Base-by-base conservation (phyloP, 768 basidiomycete species). In the Trametes villosa region DNA sequence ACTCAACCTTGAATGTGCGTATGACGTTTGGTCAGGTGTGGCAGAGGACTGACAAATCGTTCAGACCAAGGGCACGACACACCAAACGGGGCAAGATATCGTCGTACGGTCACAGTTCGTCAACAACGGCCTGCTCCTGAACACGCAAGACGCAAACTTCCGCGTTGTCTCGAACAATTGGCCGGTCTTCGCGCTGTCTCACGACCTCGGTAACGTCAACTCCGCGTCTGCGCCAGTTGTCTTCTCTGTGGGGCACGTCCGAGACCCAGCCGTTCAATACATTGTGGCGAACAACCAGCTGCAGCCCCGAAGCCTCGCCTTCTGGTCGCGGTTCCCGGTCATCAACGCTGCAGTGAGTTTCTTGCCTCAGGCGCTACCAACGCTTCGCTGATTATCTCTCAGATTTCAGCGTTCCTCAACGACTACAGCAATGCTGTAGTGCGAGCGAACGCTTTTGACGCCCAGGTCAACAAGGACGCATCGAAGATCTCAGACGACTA, bases 111-210 rank as follows among this genome's bases (percentile, higher is more conserved):
- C 81, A 2, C 83, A 85, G 64, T 88, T 86, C 70, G 81, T 86
- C 70, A 83, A 79, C 65, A 78, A 81, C 62, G 83, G 84, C 8
- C 63, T 67, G 15, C 82, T 88, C 44, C 66, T 76, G 7, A 83
- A 86, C 66, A 79, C 81, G 0, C 75, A 77, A 41, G 85, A 87
- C 67, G 81, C 79, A 15, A 75, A 76, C 59, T 87, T 86, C 76
- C 82, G 86, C 17, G 79, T 83, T 4, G 78, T 87, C 38, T 73
- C 73, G 17, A 72, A 86, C 65, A 72, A 79, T 59, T 87, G 85
- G 86, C 81, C 86, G 15, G 85, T 88, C 9, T 87, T 88, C 64
- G 86, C 77, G 9, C 77, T 86, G 47, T 78, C 85, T 24, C 82
- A 81, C 29, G 78, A 88, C 67, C 79, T 88, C 38, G 86, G 85